Conservation (phyloP, 1,284 basidiomycete genomes). For the Singerocomus rubriflavus region DNA sequence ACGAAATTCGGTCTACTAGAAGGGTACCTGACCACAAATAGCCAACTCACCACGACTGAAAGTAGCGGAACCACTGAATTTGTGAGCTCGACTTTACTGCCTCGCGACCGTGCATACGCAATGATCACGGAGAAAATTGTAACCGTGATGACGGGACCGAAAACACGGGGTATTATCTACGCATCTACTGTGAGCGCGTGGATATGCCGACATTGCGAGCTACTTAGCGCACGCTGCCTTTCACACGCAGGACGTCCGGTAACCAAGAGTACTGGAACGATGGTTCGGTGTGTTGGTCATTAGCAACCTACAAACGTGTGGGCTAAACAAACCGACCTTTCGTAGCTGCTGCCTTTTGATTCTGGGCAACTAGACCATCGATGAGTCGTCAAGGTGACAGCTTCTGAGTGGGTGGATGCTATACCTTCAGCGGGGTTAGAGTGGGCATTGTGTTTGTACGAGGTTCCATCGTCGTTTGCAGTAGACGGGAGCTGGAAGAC, state of each 20-base stretch:
- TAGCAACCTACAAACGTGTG: not conserved
- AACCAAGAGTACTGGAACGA: constrained; percentile 78
- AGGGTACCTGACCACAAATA: constrained; percentile 1
- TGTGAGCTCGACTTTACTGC: constrained; percentile 54
- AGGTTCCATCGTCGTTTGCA: constrained; percentile 24
- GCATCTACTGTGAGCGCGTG: constrained; percentile 4
- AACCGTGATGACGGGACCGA: constrained; percentile 81
- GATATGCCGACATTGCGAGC: not conserved
- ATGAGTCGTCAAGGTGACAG: constrained; percentile 6
- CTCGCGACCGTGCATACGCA: constrained; percentile 54
- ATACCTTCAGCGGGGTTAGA: constrained; percentile 31
- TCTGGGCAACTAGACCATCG: constrained; percentile 21
- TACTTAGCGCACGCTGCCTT: constrained; percentile 57
- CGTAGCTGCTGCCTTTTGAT: constrained; percentile 32
- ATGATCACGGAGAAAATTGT: constrained; percentile 70
- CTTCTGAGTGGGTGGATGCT: not conserved
- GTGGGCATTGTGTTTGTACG: constrained; percentile 11
- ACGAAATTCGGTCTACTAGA: not conserved
- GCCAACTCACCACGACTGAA: constrained; percentile 77
- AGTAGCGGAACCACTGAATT: constrained; percentile 81
- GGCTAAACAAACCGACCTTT: constrained; percentile 19
- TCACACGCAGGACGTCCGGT: constrained; percentile 78
- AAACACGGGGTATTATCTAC: constrained; percentile 62
- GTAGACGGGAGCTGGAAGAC: not conserved
- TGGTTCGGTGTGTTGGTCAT: constrained; percentile 1